Evolutionary conservation across 352 stramenopile genomes (phyloP), one percentile per base, ranked within the genome.

Genomic region (Globisporangium abappressorium): DNA sequence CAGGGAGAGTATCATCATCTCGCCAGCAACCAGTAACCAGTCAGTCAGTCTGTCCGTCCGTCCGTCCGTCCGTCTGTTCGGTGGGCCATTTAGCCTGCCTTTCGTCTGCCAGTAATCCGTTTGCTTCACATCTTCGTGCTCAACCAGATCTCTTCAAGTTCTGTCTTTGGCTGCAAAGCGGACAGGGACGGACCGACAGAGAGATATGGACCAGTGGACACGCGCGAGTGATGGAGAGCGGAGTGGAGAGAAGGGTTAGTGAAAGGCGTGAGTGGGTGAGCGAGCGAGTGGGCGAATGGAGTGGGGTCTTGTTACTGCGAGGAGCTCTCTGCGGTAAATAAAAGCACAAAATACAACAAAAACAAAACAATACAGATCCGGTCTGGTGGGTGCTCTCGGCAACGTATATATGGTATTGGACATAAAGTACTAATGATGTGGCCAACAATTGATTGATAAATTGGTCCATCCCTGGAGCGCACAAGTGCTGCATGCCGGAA

Each of bases 301-400:
- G 54, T 26, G 47, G 18, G 7, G 20, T 22, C 8, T 7, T 22
- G 47, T 26, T 12, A 54, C 47, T 54, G 47, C 47, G 20, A 26
- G 47, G 18, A 26, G 54, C 15, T 43, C 15, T 26, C 20, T 8
- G 33, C 26, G 18, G 20, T 34, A 36, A 46, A 34, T 61, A 61
- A 61, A 61, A 22, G 24, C 30, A 46, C 20, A 61, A 61, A 26
- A 30, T n/a, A 59, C 15, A 47, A 30, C 7, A 47, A 30, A 61
- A 56, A 11, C 6, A 43, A 60, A 60, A 60, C 28, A 43, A 20
- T 47, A 47, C 56, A 61, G 56, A 61, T 47, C 9, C 20, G 56
- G 30, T 61, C 56, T 61, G 56, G 33, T 61, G 30, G 56, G 56
- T 59, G 41, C 41, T 14, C 7, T n/a, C 2, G 11, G 15, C 15